These are phyloP conservation scores for Fusarium begoniae DNA, from an alignment of 2,329 filamentous ascomycete species.

Conservation along the genomic window DNA sequence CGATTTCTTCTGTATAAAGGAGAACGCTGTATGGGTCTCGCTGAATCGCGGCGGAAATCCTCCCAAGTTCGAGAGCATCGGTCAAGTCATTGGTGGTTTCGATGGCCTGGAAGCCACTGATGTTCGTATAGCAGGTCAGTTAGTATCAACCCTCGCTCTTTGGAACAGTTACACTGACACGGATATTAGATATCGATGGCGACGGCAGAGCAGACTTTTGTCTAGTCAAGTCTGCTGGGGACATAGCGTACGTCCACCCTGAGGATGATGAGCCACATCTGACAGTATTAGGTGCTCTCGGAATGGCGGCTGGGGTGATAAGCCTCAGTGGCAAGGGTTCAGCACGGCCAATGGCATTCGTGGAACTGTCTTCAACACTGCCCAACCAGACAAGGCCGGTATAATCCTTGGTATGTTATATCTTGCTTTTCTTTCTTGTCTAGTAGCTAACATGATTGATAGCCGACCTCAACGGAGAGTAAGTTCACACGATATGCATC, in stretches of 20 bases:
- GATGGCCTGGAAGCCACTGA: neutral
- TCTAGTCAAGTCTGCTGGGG: neutral
- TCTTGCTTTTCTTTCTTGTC: accelerated
- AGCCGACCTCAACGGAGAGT: neutral
- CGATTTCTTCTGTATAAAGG: neutral
- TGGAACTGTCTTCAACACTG: neutral
- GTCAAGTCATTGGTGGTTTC: neutral
- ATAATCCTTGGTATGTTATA: neutral
- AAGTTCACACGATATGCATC: accelerated
- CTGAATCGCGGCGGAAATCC: neutral
- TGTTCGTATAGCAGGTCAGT: neutral
- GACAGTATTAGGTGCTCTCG: neutral
- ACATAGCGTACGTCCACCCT: neutral
- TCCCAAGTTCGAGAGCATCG: neutral
- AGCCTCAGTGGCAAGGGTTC: neutral
- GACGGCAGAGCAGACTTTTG: neutral
- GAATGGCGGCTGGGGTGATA: neutral
- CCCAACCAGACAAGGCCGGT: neutral
- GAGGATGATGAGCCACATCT: neutral
- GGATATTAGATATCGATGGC: neutral
- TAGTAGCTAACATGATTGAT: neutral
- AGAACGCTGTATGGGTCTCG: neutral
- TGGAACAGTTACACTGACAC: neutral
- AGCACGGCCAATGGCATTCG: neutral
- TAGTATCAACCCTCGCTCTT: accelerated